Base-by-base conservation (phyloP, 2,329 filamentous ascomycete genomes). In the Rachicladosporium sp. region DNA sequence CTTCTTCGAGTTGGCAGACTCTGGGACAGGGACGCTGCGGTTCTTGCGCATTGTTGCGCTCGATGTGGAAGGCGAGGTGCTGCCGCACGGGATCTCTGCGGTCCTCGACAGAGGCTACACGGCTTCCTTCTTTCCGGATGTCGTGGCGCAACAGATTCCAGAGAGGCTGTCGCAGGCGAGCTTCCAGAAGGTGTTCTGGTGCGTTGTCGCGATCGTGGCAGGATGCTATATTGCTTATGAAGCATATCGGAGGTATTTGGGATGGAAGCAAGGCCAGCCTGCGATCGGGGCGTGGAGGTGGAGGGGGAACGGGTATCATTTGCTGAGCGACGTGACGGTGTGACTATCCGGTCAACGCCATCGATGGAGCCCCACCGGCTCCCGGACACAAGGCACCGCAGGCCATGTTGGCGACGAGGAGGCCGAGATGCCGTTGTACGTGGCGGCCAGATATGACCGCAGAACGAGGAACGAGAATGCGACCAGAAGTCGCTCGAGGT, bases 21-120 rank as follows among this genome's bases (percentile, higher is more conserved):
- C 15, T 5, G 44, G 47, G 13, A n/a, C 44, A 12, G 41, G 35
- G 6, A 38, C 38, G 10, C 41, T 43, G 3, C 46, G 50, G 11
- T 59, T 44, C 40, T 34, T 58, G 2, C 43, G 53, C 4, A 47
- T 58, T 13, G 49, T 55, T 31, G 57, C 55, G 1, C 29, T 60
- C 2, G 52, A 50, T 13, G 35, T 35, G 4, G 35, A 48, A 11
- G 50, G 48, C 7, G 33, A 38, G 10, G 36, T 47, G 11, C 41
- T 61, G 23, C 38, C 42, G 3, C 32, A 50, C 31, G 52, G 53
- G 15, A 47, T 42, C 15, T 49, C 43, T 10, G 33, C 36, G 6
- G 9, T 29, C 12, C 11, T 21, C n/a, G 39, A 41, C 19, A 29
- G 29, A 10, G 13, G n/a, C 21, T 12, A 9, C 21, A 10, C 7